phyloP scores from a whole-genome alignment of 768 basidiomycete genomes.

The Mycena alexandri region DNA sequence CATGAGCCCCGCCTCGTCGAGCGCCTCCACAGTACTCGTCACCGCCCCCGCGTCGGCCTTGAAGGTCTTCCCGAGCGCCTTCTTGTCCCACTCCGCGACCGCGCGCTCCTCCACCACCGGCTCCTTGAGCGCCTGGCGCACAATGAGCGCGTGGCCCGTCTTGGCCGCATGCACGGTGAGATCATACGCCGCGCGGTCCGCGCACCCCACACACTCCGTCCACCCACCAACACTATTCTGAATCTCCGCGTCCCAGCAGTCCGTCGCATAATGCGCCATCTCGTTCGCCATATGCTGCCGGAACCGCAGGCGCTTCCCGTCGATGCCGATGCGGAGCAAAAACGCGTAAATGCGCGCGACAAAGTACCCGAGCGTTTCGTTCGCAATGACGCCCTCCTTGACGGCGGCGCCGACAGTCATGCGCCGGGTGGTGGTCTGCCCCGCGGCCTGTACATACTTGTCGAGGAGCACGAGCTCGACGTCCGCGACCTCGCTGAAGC shows the following conservation, averaged over 20 bases:
- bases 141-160: slow-evolving; percentile 89
- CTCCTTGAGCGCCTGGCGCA: slow-evolving; percentile 87
- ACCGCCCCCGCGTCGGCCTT: slow-evolving; percentile 83
- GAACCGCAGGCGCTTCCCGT: slow-evolving; percentile 87
- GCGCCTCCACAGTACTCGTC: slow-evolving; percentile 70
- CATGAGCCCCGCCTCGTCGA: slow-evolving; percentile 75
- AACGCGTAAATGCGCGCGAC: slow-evolving; percentile 92
- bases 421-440: slow-evolving; percentile 70
- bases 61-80: slow-evolving; percentile 89
- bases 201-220: slow-evolving; percentile 99
- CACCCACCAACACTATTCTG: slow-evolving; percentile 84
- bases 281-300: slow-evolving; percentile 99
- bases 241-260: slow-evolving; percentile 99
- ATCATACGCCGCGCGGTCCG: slow-evolving; percentile 98
- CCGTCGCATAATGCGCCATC: slow-evolving; percentile 99
- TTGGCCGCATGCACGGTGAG: slow-evolving; percentile 87
- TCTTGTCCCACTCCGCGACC: slow-evolving; percentile 88
- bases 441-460: slow-evolving; percentile 84
- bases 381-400: slow-evolving; percentile 86
- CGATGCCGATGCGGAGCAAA: slow-evolving; percentile 91
- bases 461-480: slow-evolving; percentile 83
- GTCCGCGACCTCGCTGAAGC: slow-evolving; percentile 86
- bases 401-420: slow-evolving; percentile 94
- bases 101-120: slow-evolving; percentile 87
- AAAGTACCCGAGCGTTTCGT: slow-evolving; percentile 98